Evolutionary conservation across 1,284 basidiomycete genomes (phyloP).

Genomic region (Cystobasidium slooffiae): DNA sequence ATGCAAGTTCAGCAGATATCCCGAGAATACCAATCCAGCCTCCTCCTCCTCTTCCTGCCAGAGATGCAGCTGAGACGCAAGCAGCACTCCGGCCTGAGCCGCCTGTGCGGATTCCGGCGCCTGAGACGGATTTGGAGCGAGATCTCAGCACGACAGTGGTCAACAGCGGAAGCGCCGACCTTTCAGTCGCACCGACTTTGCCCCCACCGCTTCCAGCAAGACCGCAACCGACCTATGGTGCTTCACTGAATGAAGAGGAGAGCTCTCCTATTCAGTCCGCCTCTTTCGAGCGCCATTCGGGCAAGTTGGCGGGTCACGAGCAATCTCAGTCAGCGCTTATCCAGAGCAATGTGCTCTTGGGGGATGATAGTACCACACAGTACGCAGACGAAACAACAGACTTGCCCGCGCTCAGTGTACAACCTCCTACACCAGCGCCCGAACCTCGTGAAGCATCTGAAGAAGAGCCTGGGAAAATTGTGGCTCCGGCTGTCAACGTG

Average conservation of each 20-base stretch:
- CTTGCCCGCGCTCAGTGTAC: background rate
- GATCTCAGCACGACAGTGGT: background rate
- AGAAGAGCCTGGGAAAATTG: no score
- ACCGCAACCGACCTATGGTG: background rate
- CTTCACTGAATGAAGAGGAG: no score
- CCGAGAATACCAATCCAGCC: background rate
- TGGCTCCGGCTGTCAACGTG: no score
- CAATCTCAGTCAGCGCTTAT: no score
- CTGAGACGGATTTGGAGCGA: background rate
- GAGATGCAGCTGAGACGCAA: background rate
- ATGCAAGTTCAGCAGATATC: conserved; percentile 25
- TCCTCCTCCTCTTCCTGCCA: conserved; percentile 11
- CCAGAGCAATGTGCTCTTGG: no score
- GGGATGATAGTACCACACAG: background rate
- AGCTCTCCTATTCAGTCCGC: no score
- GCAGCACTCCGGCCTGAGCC: background rate
- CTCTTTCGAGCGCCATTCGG: no score
- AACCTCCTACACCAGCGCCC: conserved; percentile 2
- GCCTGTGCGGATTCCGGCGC: background rate
- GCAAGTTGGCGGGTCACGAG: no score
- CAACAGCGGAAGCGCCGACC: background rate
- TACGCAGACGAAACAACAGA: background rate
- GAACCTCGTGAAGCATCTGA: no score
- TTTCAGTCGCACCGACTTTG: background rate
- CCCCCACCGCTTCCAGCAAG: background rate